Conservation (phyloP, 176 grass and related monocot species). For the Carex myosuroides region DNA sequence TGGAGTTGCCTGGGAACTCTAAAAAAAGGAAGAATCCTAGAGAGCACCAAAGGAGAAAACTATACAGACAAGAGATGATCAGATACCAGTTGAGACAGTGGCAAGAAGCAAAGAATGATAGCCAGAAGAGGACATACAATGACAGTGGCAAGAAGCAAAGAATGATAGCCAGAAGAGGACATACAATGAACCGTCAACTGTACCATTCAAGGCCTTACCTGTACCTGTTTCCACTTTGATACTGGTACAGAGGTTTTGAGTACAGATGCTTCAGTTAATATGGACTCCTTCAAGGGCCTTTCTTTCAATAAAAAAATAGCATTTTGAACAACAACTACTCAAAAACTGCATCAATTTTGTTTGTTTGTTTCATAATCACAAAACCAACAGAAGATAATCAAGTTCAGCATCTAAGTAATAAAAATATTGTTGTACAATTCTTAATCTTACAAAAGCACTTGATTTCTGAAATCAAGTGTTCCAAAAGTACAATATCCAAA, state of each 20-base stretch:
- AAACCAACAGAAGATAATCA: not conserved
- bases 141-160: not conserved
- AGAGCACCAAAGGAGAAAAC: not conserved
- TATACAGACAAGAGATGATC: not conserved
- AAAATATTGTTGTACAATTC: not conserved
- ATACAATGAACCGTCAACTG: not conserved
- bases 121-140: not conserved
- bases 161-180: not conserved
- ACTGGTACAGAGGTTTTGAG: not conserved
- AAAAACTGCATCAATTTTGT: not conserved
- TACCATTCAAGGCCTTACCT: not conserved
- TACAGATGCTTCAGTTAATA: not conserved
- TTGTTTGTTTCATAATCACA: not conserved
- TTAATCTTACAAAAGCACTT: not conserved
- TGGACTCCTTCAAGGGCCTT: not conserved
- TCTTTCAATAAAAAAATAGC: not conserved
- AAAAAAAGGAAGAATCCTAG: not conserved
- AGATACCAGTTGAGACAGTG: not conserved
- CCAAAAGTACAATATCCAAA: not conserved
- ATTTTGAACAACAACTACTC: not conserved
- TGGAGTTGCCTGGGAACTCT: not conserved
- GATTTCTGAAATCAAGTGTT: not conserved
- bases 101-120: not conserved
- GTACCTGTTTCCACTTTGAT: not conserved
- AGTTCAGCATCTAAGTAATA: not conserved